phyloP scores from a whole-genome alignment of 2,329 filamentous ascomycete species.

The Hirsutella minnesotensis region DNA sequence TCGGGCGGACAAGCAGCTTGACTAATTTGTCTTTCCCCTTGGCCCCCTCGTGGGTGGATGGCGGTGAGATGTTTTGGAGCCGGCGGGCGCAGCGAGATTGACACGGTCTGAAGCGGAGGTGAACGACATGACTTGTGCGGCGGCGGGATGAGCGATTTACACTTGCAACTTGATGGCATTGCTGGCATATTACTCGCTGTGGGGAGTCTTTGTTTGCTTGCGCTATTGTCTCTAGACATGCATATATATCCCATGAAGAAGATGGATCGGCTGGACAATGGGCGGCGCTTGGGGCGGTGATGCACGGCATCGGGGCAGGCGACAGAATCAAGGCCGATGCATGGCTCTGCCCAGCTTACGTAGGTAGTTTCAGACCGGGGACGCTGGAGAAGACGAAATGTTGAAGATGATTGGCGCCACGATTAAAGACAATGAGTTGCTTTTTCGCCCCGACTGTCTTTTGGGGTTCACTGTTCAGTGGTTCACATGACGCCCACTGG shows the following conservation, averaged over 20 bases:
- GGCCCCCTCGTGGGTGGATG: background rate
- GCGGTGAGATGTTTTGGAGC: background rate
- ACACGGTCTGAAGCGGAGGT: background rate
- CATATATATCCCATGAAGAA: too few species aligned
- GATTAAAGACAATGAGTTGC: background rate
- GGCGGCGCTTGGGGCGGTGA: too few species aligned
- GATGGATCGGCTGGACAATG: too few species aligned
- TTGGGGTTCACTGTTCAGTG: background rate
- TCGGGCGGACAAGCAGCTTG: conserved; percentile 7
- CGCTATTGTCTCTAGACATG: too few species aligned
- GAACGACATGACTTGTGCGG: background rate
- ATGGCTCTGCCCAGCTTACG: too few species aligned
- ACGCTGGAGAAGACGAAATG: too few species aligned
- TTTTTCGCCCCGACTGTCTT: background rate
- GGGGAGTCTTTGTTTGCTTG: too few species aligned
- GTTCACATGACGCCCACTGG: background rate
- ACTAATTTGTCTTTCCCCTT: background rate
- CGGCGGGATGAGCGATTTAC: background rate
- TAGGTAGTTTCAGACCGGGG: too few species aligned
- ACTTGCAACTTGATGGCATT: background rate
- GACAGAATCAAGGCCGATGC: too few species aligned
- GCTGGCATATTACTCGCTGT: too few species aligned
- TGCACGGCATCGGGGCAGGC: too few species aligned
- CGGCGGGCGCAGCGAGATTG: background rate
- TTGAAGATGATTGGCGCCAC: background rate